Percentiles rank a stretch among this genome's conserved stretches.
Conservation (phyloP, 139 green algal genomes). For the Picochlorum sp. region DNA sequence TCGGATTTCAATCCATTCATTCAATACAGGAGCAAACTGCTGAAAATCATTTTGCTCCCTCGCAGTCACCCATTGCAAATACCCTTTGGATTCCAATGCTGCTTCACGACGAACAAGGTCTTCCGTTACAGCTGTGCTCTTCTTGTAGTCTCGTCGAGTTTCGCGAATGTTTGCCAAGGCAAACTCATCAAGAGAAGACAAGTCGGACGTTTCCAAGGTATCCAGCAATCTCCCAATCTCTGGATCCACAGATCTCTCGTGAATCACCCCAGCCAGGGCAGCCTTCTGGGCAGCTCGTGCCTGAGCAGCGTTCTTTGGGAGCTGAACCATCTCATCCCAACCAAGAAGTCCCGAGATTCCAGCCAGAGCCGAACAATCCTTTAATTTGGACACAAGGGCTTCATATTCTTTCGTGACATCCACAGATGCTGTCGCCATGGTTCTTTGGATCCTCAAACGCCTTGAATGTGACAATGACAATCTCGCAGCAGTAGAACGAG, state of each 20-base stretch:
- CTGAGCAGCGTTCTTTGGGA: constrained; percentile 49
- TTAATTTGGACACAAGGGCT: constrained; percentile 49
- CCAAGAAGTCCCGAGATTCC: constrained; percentile 58
- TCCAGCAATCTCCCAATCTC: constrained; percentile 48
- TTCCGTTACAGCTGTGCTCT: constrained; percentile 50
- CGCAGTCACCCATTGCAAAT: constrained; percentile 74
- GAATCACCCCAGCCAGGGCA: constrained; percentile 66
- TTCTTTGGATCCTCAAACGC: background rate
- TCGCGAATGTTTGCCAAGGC: constrained; percentile 34
- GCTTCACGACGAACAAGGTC: constrained; percentile 60
- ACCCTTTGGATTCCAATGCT: constrained; percentile 60
- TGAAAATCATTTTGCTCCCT: constrained; percentile 57
- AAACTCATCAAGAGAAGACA: constrained; percentile 1
- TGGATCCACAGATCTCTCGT: constrained; percentile 54
- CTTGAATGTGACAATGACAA: too few species aligned
- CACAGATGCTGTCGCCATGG: background rate
- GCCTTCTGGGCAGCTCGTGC: constrained; percentile 59
- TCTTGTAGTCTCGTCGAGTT: constrained; percentile 27
- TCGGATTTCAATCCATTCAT: constrained; percentile 67
- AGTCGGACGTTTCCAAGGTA: constrained; percentile 22
- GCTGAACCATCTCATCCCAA: constrained; percentile 54
- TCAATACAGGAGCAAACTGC: constrained; percentile 70
- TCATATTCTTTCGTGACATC: constrained; percentile 22
- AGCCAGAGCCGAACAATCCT: constrained; percentile 48
- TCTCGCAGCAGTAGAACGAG: too few species aligned